Conservation (phyloP, 1,284 basidiomycete species). For the Microbotryum silenes-acaulis region DNA sequence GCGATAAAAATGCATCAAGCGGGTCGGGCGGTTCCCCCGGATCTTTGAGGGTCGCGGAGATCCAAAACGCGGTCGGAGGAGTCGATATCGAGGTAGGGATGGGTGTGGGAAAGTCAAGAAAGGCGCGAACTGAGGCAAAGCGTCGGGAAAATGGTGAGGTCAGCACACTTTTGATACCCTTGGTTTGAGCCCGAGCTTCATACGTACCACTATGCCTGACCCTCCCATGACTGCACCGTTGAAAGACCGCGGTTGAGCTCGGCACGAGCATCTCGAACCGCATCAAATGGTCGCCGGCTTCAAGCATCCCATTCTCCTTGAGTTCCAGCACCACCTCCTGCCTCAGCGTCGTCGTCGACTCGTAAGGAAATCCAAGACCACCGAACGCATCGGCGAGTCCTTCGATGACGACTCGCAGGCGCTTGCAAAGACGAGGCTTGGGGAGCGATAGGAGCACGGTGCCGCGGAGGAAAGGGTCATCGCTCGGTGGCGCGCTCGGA, state of each 20-base stretch:
- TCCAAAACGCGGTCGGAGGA: conserved; percentile 7
- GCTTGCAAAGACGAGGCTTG: no score
- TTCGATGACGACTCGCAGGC: no score
- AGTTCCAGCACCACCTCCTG: no score
- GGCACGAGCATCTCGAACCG: conserved; percentile 8
- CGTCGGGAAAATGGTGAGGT: not conserved
- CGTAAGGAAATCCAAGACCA: no score
- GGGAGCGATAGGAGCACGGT: no score
- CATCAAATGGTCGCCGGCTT: no score
- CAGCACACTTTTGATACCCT: no score
- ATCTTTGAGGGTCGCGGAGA: conserved; percentile 13
- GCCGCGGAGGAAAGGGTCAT: no score
- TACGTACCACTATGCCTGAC: conserved; percentile 16
- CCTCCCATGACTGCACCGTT: conserved; percentile 14
- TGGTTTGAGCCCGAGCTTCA: not conserved
- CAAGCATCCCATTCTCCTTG: no score
- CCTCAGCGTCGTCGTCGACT: no score
- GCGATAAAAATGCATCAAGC: not conserved
- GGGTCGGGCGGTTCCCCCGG: not conserved
- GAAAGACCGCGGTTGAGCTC: conserved; percentile 11
- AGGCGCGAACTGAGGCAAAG: conserved; percentile 6
- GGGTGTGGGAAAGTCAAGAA: conserved; percentile 5
- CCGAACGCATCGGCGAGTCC: no score
- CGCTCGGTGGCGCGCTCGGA: no score
- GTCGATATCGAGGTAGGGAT: not conserved